Percentiles rank a stretch among this genome's conserved stretches.
These are phyloP conservation scores for Penicillium sp. DNA, from an alignment of 2,329 filamentous ascomycete species.

Conservation along the genomic window DNA sequence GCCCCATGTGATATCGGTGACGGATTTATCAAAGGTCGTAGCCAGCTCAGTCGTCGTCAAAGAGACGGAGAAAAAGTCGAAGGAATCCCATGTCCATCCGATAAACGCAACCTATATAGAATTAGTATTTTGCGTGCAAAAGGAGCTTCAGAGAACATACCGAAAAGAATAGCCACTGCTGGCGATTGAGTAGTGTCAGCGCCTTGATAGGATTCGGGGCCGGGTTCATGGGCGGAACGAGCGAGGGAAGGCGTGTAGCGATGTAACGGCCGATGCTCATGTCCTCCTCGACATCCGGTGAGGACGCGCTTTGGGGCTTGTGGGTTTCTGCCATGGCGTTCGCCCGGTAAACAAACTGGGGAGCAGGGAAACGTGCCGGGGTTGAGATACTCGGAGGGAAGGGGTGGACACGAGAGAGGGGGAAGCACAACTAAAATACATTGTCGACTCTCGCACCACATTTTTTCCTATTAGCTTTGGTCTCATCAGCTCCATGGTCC, in stretches of 20 bases:
- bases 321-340: conserved; percentile 14
- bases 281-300: conserved; percentile 22
- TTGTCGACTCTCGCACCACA: background rate
- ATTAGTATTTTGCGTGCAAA: background rate
- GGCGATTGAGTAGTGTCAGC: conserved; percentile 48
- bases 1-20: conserved; percentile 58
- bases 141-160: conserved; percentile 21
- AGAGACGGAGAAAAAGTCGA: conserved; percentile 61
- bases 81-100: conserved; percentile 55
- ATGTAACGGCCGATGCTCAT: conserved; percentile 46
- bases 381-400: background rate
- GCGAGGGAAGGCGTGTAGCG: conserved; percentile 50
- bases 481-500: background rate
- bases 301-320: conserved; percentile 3
- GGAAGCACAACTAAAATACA: conserved; percentile 3
- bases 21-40: conserved; percentile 50
- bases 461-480: background rate
- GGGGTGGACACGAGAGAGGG: background rate
- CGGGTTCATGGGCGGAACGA: conserved; percentile 54
- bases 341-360: background rate
- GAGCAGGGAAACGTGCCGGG: background rate
- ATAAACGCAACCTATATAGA: conserved; percentile 36
- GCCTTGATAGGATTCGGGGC: conserved; percentile 53
- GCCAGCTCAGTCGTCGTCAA: conserved; percentile 53
- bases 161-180: conserved; percentile 58